These are phyloP conservation scores for Diaporthe sp. DNA, from an alignment of 2,329 filamentous ascomycete genomes.

Conservation along the genomic window DNA sequence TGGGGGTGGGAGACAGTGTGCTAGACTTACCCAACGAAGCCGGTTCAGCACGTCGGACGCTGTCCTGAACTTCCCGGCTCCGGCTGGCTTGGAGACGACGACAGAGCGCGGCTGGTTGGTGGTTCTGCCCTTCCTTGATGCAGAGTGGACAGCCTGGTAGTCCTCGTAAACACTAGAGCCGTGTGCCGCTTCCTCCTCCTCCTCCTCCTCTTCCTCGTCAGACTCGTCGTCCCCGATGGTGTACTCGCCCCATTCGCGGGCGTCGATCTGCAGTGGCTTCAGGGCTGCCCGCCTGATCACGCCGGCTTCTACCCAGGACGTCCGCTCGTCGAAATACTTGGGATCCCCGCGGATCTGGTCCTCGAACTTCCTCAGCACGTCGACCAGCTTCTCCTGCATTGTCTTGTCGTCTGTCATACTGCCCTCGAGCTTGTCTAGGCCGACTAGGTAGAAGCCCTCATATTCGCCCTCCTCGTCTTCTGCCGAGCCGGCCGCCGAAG, in stretches of 20 bases:
- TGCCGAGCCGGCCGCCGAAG: slow-evolving; percentile 39
- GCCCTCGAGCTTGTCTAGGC: slow-evolving; percentile 53
- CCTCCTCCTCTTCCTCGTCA: slow-evolving; percentile 56
- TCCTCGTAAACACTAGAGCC: slow-evolving; percentile 13
- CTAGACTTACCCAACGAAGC: slow-evolving; percentile 66
- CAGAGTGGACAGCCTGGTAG: slow-evolving; percentile 18
- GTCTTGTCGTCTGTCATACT: slow-evolving; percentile 50
- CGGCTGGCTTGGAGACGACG: slow-evolving; percentile 41
- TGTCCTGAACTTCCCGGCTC: slow-evolving; percentile 62
- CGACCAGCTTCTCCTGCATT: slow-evolving; percentile 55
- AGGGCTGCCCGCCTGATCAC: slow-evolving; percentile 52
- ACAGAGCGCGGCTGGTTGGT: slow-evolving; percentile 34
- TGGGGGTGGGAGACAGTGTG: too few relatives aligned
- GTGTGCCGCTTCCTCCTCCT: slow-evolving; percentile 41
- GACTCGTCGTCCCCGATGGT: slow-evolving; percentile 49
- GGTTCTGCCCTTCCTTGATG: slow-evolving; percentile 37
- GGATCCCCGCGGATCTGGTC: slow-evolving; percentile 55
- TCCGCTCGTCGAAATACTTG: slow-evolving; percentile 59
- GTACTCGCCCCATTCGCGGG: slow-evolving; percentile 61
- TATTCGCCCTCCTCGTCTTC: slow-evolving; percentile 56
- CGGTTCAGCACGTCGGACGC: slow-evolving; percentile 69
- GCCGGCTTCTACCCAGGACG: slow-evolving; percentile 59
- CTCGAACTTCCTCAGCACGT: slow-evolving; percentile 60
- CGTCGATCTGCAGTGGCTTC: slow-evolving; percentile 56
- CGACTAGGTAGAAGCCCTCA: slow-evolving; percentile 71